Conservation (phyloP, 2,329 filamentous ascomycete genomes). For the Aspergillus sp. region DNA sequence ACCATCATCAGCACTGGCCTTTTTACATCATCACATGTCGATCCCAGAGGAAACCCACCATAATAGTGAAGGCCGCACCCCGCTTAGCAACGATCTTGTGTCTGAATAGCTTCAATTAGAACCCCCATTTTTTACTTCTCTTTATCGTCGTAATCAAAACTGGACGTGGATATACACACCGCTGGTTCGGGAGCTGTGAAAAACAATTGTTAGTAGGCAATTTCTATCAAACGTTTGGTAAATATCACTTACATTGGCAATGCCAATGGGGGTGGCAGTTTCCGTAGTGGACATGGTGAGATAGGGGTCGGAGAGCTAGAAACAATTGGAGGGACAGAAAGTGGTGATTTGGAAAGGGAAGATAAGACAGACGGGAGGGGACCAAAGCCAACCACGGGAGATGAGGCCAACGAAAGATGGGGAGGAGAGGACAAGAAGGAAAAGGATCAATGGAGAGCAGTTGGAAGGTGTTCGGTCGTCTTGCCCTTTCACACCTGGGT, state of each 20-base stretch:
- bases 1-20: slow-evolving; percentile 20
- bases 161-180: slow-evolving; percentile 48
- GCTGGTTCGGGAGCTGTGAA: slow-evolving; percentile 62
- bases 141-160: slow-evolving; percentile 4
- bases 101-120: slow-evolving; percentile 36
- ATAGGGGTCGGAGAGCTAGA: slow-evolving; percentile 14
- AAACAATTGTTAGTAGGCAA: slow-evolving; percentile 26
- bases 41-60: slow-evolving; percentile 58
- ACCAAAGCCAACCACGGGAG: neutral
- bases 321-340: slow-evolving; percentile 14
- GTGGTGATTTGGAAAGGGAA: slow-evolving; percentile 8
- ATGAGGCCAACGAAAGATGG: slow-evolving; percentile 1
- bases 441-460: slow-evolving; percentile 3
- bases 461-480: slow-evolving; percentile 2
- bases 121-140: slow-evolving; percentile 4
- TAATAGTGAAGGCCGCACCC: slow-evolving; percentile 97
- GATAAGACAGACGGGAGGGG: neutral
- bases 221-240: neutral
- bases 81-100: slow-evolving; percentile 74
- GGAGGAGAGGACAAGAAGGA: slow-evolving; percentile 7
- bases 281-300: slow-evolving; percentile 54
- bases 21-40: slow-evolving; percentile 1
- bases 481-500: no score
- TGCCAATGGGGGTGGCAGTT: slow-evolving; percentile 64
- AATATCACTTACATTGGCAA: slow-evolving; percentile 60